phyloP scores from a whole-genome alignment of 306 rosid genomes.

The Inga laurina region DNA sequence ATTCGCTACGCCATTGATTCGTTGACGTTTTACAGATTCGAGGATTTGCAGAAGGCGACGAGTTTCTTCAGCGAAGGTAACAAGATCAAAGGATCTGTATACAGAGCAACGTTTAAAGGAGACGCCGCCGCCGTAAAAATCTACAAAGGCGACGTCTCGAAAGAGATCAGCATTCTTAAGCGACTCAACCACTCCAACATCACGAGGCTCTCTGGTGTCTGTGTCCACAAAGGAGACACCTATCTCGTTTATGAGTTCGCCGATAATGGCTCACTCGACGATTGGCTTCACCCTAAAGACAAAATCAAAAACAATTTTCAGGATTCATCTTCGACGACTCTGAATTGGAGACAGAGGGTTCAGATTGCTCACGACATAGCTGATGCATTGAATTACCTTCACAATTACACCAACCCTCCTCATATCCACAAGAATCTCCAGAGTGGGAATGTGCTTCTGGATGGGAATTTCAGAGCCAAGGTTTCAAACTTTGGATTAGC shows the following conservation, averaged over 20 bases:
- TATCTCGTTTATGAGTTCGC: slow-evolving; percentile 81
- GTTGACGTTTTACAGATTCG: slow-evolving; percentile 47
- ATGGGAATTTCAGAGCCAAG: slow-evolving; percentile 56
- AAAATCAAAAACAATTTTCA: not conserved
- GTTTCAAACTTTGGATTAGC: slow-evolving; percentile 70
- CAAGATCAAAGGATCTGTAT: slow-evolving; percentile 62
- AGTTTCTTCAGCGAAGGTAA: slow-evolving; percentile 51
- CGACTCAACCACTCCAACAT: slow-evolving; percentile 70
- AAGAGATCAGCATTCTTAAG: slow-evolving; percentile 67
- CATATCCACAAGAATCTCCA: slow-evolving; percentile 68
- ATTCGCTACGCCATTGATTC: slow-evolving; percentile 60
- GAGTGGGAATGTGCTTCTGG: slow-evolving; percentile 65
- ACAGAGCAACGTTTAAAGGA: slow-evolving; percentile 60
- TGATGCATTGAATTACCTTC: slow-evolving; percentile 72
- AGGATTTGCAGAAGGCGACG: slow-evolving; percentile 54
- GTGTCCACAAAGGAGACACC: slow-evolving; percentile 60
- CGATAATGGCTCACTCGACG: slow-evolving; percentile 52
- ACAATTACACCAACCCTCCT: slow-evolving; percentile 61
- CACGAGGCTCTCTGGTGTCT: slow-evolving; percentile 74
- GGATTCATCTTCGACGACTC: not conserved
- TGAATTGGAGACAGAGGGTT: slow-evolving; percentile 74
- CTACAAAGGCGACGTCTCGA: slow-evolving; percentile 62
- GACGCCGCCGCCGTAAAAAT: slow-evolving; percentile 79
- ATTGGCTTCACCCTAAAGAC: slow-evolving; percentile 43
- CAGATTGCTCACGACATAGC: slow-evolving; percentile 72